Conservation (phyloP, 495 filamentous ascomycete species). For the Margaritispora aquatica region DNA sequence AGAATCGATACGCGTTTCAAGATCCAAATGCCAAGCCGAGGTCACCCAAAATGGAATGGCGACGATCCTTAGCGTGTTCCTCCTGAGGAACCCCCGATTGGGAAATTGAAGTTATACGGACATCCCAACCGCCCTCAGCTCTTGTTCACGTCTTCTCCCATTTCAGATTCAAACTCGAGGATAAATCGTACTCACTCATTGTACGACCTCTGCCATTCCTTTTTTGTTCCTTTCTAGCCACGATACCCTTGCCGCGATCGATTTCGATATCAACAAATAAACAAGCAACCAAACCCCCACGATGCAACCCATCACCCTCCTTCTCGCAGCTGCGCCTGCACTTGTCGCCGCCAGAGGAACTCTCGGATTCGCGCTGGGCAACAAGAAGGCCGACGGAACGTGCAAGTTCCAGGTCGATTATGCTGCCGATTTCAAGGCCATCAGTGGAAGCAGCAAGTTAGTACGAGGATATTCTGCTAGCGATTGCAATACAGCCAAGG, state of each 20-base stretch:
- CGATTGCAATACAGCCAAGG: conserved; percentile 60
- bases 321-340: conserved; percentile 32
- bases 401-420: conserved; percentile 65
- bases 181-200: conserved; percentile 13
- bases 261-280: neutral
- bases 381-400: conserved; percentile 44
- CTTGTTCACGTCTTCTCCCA: neutral
- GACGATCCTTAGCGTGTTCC: neutral
- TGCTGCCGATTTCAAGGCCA: conserved; percentile 59
- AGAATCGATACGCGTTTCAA: neutral
- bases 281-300: neutral
- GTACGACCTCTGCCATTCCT: conserved; percentile 11
- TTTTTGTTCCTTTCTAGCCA: neutral
- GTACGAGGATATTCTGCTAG: conserved; percentile 66
- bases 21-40: neutral
- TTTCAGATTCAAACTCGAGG: neutral
- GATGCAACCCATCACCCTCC: conserved; percentile 8
- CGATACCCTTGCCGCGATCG: neutral
- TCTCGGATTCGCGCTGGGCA: conserved; percentile 50
- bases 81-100: neutral
- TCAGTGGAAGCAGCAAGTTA: conserved; percentile 40
- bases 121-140: neutral
- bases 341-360: conserved; percentile 35
- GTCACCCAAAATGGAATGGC: neutral
- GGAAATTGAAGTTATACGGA: neutral